A percentile compares a stretch with the other conserved stretches of the same genome.
Evolutionary conservation across 1,139 yeast genomes (phyloP).

Genomic region (Geotrichum aggregatum): DNA sequence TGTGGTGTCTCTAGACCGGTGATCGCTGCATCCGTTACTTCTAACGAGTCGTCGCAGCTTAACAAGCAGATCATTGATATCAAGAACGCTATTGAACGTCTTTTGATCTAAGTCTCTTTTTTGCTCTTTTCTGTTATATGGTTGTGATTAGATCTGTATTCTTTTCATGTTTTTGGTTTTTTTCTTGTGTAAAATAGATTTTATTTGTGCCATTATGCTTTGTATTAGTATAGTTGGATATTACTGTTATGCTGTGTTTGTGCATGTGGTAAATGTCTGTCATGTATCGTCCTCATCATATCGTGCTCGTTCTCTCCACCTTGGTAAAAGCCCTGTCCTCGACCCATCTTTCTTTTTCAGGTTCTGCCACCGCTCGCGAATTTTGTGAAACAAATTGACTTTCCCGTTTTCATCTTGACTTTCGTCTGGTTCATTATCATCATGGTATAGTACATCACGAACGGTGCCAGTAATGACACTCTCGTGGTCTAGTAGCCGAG

Average conservation of each 20-base stretch:
- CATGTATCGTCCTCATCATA: neutral
- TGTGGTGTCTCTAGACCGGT: constrained; percentile 99
- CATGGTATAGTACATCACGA: neutral
- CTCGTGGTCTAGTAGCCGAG: neutral
- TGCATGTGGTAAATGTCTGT: neutral
- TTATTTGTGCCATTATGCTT: no score
- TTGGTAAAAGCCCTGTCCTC: constrained; percentile 15
- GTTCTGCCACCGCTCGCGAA: neutral
- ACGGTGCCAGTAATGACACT: neutral
- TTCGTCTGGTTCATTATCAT: neutral
- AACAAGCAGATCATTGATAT: constrained; percentile 94
- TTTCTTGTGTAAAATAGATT: no score
- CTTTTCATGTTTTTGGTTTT: no score
- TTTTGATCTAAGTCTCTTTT: constrained; percentile 92
- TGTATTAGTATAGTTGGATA: no score
- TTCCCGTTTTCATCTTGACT: neutral
- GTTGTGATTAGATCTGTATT: no score
- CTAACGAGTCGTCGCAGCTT: constrained; percentile 97
- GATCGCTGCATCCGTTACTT: constrained; percentile 96
- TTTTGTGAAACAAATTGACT: neutral
- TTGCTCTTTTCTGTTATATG: no score
- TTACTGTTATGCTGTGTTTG: no score
- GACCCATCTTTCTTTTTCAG: neutral
- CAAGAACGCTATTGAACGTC: constrained; percentile 98
- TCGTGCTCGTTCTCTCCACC: constrained; percentile 21